Percentiles rank a stretch among this genome's conserved stretches.
Evolutionary conservation across 139 green algal genomes (phyloP).

Genomic region (Chlorella vulgaris): DNA sequence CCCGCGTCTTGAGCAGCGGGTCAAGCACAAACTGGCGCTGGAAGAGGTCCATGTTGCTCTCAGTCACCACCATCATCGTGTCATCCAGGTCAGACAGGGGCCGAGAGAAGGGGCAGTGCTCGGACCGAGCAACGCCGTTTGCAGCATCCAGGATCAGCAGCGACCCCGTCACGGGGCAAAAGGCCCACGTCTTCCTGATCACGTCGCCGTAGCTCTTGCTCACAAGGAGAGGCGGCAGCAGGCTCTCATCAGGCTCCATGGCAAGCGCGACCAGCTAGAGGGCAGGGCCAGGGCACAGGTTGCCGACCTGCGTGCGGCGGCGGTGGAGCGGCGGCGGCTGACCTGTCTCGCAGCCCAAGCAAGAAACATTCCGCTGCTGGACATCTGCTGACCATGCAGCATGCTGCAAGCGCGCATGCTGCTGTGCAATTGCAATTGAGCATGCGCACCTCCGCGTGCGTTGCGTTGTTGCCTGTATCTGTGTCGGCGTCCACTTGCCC

Average conservation of each 20-base stretch:
- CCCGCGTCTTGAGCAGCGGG: conserved; percentile 68
- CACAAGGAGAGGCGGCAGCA: not conserved
- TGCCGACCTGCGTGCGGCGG: too few relatives aligned
- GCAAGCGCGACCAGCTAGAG: not conserved
- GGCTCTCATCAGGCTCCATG: not conserved
- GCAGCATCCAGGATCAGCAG: conserved; percentile 46
- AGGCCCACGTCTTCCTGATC: conserved; percentile 52
- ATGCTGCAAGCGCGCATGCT: too few relatives aligned
- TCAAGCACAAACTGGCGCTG: conserved; percentile 72
- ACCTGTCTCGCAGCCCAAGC: too few relatives aligned
- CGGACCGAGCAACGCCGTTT: conserved; percentile 23
- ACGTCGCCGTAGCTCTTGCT: conserved; percentile 6
- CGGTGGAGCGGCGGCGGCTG: too few relatives aligned
- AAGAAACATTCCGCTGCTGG: too few relatives aligned
- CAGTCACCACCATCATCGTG: conserved; percentile 12
- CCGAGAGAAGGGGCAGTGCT: conserved; percentile 21
- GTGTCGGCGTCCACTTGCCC: too few relatives aligned
- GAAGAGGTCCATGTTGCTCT: conserved; percentile 64
- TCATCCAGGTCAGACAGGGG: conserved; percentile 39
- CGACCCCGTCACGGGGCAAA: conserved; percentile 51
- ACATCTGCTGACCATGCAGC: too few relatives aligned
- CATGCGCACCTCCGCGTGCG: too few relatives aligned
- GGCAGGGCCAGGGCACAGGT: too few relatives aligned
- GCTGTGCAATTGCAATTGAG: too few relatives aligned
- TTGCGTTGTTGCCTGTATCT: too few relatives aligned